These are phyloP conservation scores for Marasmius sp. DNA, from an alignment of 1,284 basidiomycete genomes.

Conservation along the genomic window DNA sequence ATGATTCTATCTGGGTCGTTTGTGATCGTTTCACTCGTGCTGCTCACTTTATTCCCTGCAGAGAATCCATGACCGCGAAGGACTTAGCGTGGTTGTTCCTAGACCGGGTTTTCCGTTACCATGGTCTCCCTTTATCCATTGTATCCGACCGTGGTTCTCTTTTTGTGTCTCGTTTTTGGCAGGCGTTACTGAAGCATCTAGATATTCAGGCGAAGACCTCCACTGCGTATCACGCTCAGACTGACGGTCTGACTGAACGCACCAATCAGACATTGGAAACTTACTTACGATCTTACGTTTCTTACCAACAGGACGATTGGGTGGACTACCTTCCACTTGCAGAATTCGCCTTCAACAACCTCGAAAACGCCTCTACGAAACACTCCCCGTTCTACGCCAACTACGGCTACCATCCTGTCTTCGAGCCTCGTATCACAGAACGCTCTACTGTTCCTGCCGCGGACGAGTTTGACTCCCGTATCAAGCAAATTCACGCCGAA, in stretches of 20 bases:
- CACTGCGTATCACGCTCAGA: conserved; percentile 30
- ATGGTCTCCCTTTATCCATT: conserved; percentile 30
- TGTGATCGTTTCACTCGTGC: conserved; percentile 38
- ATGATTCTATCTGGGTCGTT: conserved; percentile 38
- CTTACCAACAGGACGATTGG: conserved; percentile 48
- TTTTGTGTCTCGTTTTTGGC: conserved; percentile 34
- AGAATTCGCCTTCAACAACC: conserved; percentile 48
- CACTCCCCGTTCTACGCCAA: conserved; percentile 30
- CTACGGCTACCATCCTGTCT: conserved; percentile 32
- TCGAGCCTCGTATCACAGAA: conserved; percentile 24
- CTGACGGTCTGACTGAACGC: conserved; percentile 39
- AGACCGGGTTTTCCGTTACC: conserved; percentile 28
- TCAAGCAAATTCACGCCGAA: conserved; percentile 24
- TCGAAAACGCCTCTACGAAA: conserved; percentile 32
- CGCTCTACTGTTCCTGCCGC: conserved; percentile 20
- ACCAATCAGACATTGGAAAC: conserved; percentile 43
- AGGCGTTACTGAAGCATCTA: conserved; percentile 20
- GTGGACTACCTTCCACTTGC: conserved; percentile 38
- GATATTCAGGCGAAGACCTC: conserved; percentile 25
- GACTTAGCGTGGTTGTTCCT: conserved; percentile 30
- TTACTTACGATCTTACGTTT: conserved; percentile 35
- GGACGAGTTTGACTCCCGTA: conserved; percentile 17
- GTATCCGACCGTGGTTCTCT: conserved; percentile 30
- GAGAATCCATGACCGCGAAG: neutral
- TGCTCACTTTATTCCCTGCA: conserved; percentile 28